Evolutionary conservation across 305 asterid species (phyloP).

Genomic region (Plantago coronopus): DNA sequence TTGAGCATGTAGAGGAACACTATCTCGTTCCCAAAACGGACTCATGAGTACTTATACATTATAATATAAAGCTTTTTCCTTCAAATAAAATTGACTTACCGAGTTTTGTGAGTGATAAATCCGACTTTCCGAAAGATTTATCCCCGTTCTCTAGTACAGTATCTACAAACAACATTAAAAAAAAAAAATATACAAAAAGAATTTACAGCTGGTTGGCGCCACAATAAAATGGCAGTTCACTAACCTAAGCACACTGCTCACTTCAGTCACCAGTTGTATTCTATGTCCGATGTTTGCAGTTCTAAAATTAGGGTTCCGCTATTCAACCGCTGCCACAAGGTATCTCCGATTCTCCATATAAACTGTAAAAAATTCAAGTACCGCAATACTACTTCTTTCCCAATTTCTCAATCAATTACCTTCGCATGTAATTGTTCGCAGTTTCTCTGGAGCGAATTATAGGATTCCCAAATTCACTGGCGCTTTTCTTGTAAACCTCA

Average conservation of each 20-base stretch:
- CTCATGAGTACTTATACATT: too few species aligned
- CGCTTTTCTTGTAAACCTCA: conserved; percentile 25
- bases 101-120: too few species aligned
- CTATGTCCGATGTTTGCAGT: conserved; percentile 38
- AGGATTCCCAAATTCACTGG: conserved; percentile 28
- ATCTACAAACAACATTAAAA: too few species aligned
- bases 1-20: too few species aligned
- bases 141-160: too few species aligned
- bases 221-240: background rate
- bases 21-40: too few species aligned
- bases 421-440: conserved; percentile 17
- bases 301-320: conserved; percentile 37
- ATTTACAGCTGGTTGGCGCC: too few species aligned
- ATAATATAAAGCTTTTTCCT: too few species aligned
- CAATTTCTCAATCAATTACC: background rate
- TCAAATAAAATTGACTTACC: too few species aligned
- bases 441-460: conserved; percentile 36
- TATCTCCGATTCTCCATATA: conserved; percentile 1
- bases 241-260: background rate
- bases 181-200: too few species aligned
- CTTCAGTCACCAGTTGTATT: background rate
- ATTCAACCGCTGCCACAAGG: conserved; percentile 32
- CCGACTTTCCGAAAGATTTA: too few species aligned
- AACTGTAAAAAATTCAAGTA: background rate
- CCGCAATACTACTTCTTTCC: too few species aligned